Evolutionary conservation across 176 grass and related monocot species (phyloP), one percentile per base, ranked within the genome.

Genomic region (Aegilops tauschii): DNA sequence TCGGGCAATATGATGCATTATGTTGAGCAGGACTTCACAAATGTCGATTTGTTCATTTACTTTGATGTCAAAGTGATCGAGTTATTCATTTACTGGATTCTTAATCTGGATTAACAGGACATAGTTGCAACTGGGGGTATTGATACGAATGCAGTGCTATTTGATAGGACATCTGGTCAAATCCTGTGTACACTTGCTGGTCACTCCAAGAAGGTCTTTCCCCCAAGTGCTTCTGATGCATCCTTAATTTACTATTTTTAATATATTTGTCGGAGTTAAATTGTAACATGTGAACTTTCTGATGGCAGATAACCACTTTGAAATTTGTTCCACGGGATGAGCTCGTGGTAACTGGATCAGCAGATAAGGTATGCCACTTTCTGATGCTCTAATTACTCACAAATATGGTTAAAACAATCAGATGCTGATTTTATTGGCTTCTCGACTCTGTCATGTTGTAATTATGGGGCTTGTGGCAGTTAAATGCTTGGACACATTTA

Each of bases 61-160:
- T 76, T 80, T 83, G 49, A 61, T 82, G 39, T 18, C 40, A 63
- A 47, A 68, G 23, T 69, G 79, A 84, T 88, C 80, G 68, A 54
- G 61, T 50, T 80, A 59, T 86, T 62, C 12, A 69, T 70, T 85
- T 85, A 47, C 40, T 65, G 56, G 36, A 70, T 87, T 78, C 44
- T 77, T 86, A 70, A 65, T 76, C 74, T 76, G 74, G 52, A 85
- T 65, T 72, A 54, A 85, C 90, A 99, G 97, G 97, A 99, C 80
- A 85, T 94, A 78, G 83, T 99, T 82, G 97, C 94, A 88, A 99
- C 94, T 32, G 97, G 94, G 4, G 97, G 97, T 77, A 86, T 92
- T 16, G 97, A 99, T 89, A 91, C 97, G 56, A 99, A 96, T 89
- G 97, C 94, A 9, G 97, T 99, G 81, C 77, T 99, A 73, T 99